A percentile compares a stretch with the other conserved stretches of the same genome.
Conservation (phyloP, 2,329 filamentous ascomycete genomes). For the Phaeosphaeria sp. region DNA sequence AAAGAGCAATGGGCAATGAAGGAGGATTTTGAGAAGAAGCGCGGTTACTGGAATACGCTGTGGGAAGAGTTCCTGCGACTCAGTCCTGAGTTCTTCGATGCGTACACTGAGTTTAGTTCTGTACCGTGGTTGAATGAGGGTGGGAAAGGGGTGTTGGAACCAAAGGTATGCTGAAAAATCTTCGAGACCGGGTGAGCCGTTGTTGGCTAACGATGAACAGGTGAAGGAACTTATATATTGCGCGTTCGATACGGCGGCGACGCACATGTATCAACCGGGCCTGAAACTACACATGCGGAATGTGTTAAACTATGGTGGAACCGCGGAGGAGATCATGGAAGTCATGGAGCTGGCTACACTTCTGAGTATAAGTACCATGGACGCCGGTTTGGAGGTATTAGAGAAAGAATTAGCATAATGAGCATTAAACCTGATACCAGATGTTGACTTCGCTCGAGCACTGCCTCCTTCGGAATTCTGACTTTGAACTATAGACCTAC, state of each 20-base stretch:
- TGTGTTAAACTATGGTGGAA: slow-evolving; percentile 54
- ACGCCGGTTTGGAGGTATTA: slow-evolving; percentile 31
- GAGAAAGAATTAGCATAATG: slow-evolving; percentile 26
- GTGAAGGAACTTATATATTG: slow-evolving; percentile 57
- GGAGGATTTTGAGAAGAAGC: slow-evolving; percentile 52
- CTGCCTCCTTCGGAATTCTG: background rate
- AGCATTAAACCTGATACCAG: background rate
- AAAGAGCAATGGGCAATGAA: slow-evolving; percentile 48
- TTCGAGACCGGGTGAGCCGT: background rate
- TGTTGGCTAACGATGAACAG: slow-evolving; percentile 7
- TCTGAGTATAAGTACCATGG: slow-evolving; percentile 40
- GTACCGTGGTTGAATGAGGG: slow-evolving; percentile 50
- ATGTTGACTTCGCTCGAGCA: too few relatives aligned
- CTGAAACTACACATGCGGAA: slow-evolving; percentile 59
- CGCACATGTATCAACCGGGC: slow-evolving; percentile 56
- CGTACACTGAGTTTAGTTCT: slow-evolving; percentile 55
- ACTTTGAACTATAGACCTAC: background rate
- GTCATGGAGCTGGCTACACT: slow-evolving; percentile 54
- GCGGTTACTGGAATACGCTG: slow-evolving; percentile 56
- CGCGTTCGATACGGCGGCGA: slow-evolving; percentile 56
- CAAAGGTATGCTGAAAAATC: slow-evolving; percentile 44
- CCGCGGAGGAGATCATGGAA: slow-evolving; percentile 56
- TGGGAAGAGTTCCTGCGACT: slow-evolving; percentile 55
- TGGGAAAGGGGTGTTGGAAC: slow-evolving; percentile 46
- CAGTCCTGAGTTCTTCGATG: slow-evolving; percentile 57